Evolutionary conservation across 179 eudicot species (phyloP).

Genomic region (Corrigiola litoralis): DNA sequence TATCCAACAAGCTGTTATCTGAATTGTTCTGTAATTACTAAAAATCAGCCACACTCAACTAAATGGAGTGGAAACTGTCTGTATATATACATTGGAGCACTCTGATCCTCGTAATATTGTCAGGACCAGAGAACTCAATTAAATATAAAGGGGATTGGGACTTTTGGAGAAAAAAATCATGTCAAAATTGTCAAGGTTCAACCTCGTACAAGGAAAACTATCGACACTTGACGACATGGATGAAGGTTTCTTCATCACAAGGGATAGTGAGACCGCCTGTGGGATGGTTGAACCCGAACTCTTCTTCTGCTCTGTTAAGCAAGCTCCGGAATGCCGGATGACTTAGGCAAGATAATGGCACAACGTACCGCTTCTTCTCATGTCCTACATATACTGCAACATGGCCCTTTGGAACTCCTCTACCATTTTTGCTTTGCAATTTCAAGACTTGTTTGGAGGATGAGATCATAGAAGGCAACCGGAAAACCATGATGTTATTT

Average conservation of each 20-base stretch:
- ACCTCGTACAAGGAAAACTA: conserved; percentile 1
- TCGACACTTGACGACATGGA: conserved; percentile 2
- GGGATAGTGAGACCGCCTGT: conserved; percentile 39
- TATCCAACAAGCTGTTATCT: too few species aligned
- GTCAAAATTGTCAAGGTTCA: conserved; percentile 14
- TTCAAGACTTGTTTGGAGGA: conserved; percentile 29
- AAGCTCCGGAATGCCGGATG: conserved; percentile 39
- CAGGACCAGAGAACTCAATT: not conserved
- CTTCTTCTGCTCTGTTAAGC: conserved; percentile 33
- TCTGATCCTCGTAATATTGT: not conserved
- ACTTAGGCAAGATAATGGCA: conserved; percentile 42
- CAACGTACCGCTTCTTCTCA: conserved; percentile 38
- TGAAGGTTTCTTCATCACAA: conserved; percentile 27
- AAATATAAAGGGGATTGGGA: not conserved
- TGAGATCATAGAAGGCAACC: conserved; percentile 30
- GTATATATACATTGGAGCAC: conserved; percentile 5
- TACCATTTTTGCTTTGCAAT: conserved; percentile 19
- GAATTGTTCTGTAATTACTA: conserved; percentile 1
- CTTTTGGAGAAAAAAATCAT: not conserved
- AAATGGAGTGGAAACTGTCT: conserved; percentile 3
- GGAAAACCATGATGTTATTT: conserved; percentile 31
- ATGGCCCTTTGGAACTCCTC: conserved; percentile 44
- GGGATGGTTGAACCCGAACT: conserved; percentile 36
- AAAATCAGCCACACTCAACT: conserved; percentile 8
- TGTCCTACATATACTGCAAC: conserved; percentile 45